Percentiles rank a stretch among this genome's conserved stretches.
phyloP scores from a whole-genome alignment of 768 basidiomycete species.

The Tulasnella sp. region DNA sequence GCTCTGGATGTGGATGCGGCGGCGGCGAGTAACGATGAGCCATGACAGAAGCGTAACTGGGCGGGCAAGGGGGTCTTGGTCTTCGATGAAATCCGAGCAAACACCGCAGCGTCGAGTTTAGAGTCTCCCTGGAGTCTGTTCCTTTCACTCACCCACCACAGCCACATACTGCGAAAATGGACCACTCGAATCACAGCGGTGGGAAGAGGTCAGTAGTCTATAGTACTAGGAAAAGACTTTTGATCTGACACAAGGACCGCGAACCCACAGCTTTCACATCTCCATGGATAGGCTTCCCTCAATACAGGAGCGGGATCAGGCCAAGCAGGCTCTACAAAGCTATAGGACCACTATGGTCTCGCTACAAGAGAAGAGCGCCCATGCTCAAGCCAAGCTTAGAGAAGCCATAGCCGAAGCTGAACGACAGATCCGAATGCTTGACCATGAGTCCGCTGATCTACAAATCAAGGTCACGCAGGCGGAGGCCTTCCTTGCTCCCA shows the following conservation, averaged over 20 bases:
- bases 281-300: conserved; percentile 4
- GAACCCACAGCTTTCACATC: neutral
- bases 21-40: conserved; percentile 12
- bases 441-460: conserved; percentile 22
- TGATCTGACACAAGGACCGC: neutral
- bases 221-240: too few species aligned
- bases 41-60: neutral
- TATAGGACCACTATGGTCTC: neutral
- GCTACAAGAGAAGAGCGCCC: neutral
- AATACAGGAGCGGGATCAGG: neutral
- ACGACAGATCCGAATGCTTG: neutral
- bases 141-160: neutral
- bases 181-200: too few species aligned
- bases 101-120: neutral
- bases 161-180: neutral
- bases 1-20: conserved; percentile 12
- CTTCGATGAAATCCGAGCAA: neutral
- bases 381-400: neutral
- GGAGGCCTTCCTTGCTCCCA: conserved; percentile 59
- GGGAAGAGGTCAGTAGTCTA: too few species aligned
- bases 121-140: too few species aligned
- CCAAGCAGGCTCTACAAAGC: neutral
- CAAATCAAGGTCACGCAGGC: conserved; percentile 40
- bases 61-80: neutral
- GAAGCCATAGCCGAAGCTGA: conserved; percentile 3